These are phyloP conservation scores for Stachybotrys elegans DNA, from an alignment of 2,329 filamentous ascomycete species.

Conservation along the genomic window DNA sequence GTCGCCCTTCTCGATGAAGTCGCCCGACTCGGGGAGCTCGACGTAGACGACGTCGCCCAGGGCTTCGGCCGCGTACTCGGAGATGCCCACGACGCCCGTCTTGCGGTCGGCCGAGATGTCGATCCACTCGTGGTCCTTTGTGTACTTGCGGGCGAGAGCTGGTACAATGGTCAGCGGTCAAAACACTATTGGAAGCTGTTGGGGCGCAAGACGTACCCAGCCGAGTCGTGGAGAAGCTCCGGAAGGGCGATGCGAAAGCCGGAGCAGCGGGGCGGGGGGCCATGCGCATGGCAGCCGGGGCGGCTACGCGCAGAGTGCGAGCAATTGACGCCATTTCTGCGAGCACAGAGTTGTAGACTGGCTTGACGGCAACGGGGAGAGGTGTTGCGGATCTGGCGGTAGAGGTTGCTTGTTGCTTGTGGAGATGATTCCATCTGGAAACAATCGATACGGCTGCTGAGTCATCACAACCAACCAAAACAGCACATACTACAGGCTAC, in stretches of 20 bases:
- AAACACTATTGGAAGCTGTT: constrained; percentile 5
- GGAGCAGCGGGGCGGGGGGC: constrained; percentile 33
- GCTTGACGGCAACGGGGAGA: too few species aligned
- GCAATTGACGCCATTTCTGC: constrained; percentile 57
- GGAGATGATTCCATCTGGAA: too few species aligned
- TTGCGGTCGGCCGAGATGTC: constrained; percentile 79
- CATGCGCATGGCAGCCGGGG: constrained; percentile 37
- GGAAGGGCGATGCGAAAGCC: constrained; percentile 36
- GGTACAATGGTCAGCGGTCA: constrained; percentile 1
- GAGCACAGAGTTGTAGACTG: too few species aligned
- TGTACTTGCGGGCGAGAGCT: constrained; percentile 78
- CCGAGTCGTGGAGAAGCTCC: constrained; percentile 34
- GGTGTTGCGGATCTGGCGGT: too few species aligned
- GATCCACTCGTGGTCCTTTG: constrained; percentile 97
- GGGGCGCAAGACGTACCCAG: constrained; percentile 23
- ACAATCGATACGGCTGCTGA: too few species aligned
- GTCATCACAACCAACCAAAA: too few species aligned
- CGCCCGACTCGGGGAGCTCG: constrained; percentile 71
- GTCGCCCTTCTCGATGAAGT: constrained; percentile 70
- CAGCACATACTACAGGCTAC: too few species aligned
- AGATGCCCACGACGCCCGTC: constrained; percentile 79
- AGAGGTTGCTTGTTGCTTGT: too few species aligned
- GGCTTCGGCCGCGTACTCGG: constrained; percentile 82
- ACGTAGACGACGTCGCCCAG: constrained; percentile 97
- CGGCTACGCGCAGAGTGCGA: constrained; percentile 46